Evolutionary conservation across 2,329 filamentous ascomycete species (phyloP).

Genomic region (Colletotrichum acutatum): DNA sequence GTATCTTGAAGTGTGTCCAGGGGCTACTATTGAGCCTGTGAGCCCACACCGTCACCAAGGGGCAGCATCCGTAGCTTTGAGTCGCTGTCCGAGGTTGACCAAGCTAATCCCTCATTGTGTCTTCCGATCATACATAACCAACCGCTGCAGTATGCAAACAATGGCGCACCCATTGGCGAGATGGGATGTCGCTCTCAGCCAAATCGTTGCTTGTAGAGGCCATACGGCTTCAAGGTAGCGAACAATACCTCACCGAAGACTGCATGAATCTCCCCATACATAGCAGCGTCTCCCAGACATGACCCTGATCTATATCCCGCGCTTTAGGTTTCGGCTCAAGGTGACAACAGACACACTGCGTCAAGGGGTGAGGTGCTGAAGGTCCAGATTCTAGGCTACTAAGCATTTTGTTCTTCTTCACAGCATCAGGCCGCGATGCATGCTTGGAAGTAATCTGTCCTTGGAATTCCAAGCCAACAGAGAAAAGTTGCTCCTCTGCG

Average conservation of each 20-base stretch:
- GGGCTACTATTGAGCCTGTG: not conserved
- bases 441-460: no score
- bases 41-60: no score
- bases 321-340: no score
- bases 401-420: no score
- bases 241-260: not conserved
- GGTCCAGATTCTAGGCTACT: no score
- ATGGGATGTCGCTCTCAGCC: not conserved
- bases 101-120: not conserved
- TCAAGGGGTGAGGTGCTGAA: no score
- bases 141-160: not conserved
- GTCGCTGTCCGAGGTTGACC: not conserved
- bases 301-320: not conserved
- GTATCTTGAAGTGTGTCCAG: not conserved
- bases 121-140: not conserved
- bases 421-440: no score
- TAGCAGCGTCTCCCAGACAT: not conserved
- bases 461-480: no score
- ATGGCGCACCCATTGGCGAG: no score
- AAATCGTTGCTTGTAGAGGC: not conserved
- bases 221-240: not conserved
- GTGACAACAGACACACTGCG: no score
- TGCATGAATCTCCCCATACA: not conserved
- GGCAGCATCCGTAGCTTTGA: not conserved
- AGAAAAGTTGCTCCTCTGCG: no score